phyloP scores from a whole-genome alignment of 2,329 filamentous ascomycete genomes.

The Alternaria sp. region DNA sequence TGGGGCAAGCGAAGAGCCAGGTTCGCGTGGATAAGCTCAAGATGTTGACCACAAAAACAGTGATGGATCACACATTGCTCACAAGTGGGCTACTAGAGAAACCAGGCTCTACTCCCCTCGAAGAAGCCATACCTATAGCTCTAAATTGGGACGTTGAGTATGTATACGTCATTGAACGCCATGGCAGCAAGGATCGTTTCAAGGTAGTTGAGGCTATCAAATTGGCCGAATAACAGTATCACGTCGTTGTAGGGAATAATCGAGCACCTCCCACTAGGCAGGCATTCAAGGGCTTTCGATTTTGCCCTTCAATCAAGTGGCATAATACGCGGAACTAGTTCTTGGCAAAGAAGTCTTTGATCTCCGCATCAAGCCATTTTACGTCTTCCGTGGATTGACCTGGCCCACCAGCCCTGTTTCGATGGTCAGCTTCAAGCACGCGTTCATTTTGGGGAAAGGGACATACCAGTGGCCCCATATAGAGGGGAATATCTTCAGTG shows the following conservation, averaged over 20 bases:
- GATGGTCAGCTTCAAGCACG: slow-evolving; percentile 16
- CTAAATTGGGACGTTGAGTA: slow-evolving; percentile 39
- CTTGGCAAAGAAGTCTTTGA: slow-evolving; percentile 62
- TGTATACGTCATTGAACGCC: slow-evolving; percentile 39
- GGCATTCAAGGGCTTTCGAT: no score
- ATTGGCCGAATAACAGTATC: neutral
- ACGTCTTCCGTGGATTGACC: slow-evolving; percentile 75
- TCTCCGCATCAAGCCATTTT: slow-evolving; percentile 72
- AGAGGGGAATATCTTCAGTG: slow-evolving; percentile 62
- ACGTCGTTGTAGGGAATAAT: no score
- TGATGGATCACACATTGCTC: slow-evolving; percentile 23
- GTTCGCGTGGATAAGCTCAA: slow-evolving; percentile 19
- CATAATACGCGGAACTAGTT: slow-evolving; percentile 14
- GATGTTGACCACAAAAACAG: slow-evolving; percentile 23
- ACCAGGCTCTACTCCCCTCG: neutral
- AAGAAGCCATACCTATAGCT: slow-evolving; percentile 4
- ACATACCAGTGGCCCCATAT: slow-evolving; percentile 70
- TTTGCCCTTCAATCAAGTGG: neutral
- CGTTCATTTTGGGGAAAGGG: neutral
- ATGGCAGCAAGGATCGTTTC: slow-evolving; percentile 36
- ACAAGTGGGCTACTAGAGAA: slow-evolving; percentile 17
- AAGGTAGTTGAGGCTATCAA: slow-evolving; percentile 29
- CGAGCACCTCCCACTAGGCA: no score
- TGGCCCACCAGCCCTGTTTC: slow-evolving; percentile 70
- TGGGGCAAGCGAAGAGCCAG: slow-evolving; percentile 36